Evolutionary conservation across 1,139 yeast species (phyloP), one percentile per base, ranked within the genome.

Genomic region (Pichia sp.): DNA sequence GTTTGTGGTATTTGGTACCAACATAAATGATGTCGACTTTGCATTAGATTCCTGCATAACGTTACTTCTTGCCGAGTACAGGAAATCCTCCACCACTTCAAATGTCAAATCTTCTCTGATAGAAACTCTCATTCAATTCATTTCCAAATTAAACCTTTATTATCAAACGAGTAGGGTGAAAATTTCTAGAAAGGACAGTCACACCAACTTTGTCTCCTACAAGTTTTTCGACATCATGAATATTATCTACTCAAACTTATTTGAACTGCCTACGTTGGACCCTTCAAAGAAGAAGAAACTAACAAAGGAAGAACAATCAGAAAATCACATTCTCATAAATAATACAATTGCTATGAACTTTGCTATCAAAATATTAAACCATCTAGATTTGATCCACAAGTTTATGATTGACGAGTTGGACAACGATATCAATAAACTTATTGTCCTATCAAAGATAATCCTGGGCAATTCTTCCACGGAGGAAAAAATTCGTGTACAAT

Each of bases 371-470:
- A 54, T 61, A 2, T 52, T 65, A 17, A 63, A 60, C 48, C 70
- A 68, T 31, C 48, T 69, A 17, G 64, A 64, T 10, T 44, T 60
- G 9, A 53, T 69, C 16, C 69, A 65, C 52, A 40, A 52, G 14
- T 65, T 65, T 31, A 50, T 68, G 27, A 55, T 67, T 16, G 58
- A 59, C 17, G 70, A 68, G 50, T 52, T 68, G 1, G 71, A 64
- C 40, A 65, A 68, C 34, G 72, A 69, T 52, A 57, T 61, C 41
- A 68, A 69, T 43, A 63, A 63, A 51, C 55, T 67, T 38, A 67
- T 67, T 16, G 54, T 67, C 34, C 51, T 67, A 12, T 62, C 64
- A 16, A 66, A 64, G 33, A n/a, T 67, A 3, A 55, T 61, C 14
- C 58, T 62, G 41, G 63, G 63, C 8, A 49, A 55, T 41, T 49